Base-by-base conservation (phyloP, 2,329 filamentous ascomycete genomes). In the Apiospora hydei region DNA sequence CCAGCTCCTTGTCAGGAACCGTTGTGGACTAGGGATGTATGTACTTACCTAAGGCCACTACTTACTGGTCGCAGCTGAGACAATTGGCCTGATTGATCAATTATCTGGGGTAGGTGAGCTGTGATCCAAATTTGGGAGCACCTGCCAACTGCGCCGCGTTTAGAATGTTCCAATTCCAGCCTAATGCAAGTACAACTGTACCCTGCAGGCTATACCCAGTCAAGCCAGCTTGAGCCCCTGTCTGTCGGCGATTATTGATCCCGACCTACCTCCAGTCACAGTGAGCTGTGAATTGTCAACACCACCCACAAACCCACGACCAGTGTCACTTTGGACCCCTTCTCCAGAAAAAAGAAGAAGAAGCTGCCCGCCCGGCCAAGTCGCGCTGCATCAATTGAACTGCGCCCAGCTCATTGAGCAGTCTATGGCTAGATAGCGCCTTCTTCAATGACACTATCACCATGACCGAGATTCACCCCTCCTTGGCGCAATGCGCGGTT, bases 401-500 rank as follows among this genome's bases (percentile, higher is more conserved):
- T 64, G 57, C 18, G 57, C 57, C 34, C 57, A 41, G 8, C 34
- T 30, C 57, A 21, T 64, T 34, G 30, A 41, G 21, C 18, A 64
- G 18, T 64, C 34, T 34, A 64, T 64, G 46, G 69, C 69, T 51
- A 21, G 16, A 21, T 26, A 41, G 41, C 61, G 67, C 69, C 67
- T 13, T 21, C 64, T 69, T 53, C 57, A 64, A 64, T 64, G 57
- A 41, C 57, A 41, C 34, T 75, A 70, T 72, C 77, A 81, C 77
- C 79, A 97, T 97, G 94, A 88, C 91, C 80, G 93, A 96, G 75
- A 83, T 91, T 71, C 95, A 95, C 82, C 96, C 96, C 71, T 94
- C 95, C n/a, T 88, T 98, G 82, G 86, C 90, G 81, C 95, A 98
- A 85, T 95, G 93, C 86, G 94, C 94, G 76, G 84, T 97, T 76